These are phyloP conservation scores for Cutaneotrichosporon sp. DNA, from an alignment of 1,284 basidiomycete genomes.

Conservation along the genomic window DNA sequence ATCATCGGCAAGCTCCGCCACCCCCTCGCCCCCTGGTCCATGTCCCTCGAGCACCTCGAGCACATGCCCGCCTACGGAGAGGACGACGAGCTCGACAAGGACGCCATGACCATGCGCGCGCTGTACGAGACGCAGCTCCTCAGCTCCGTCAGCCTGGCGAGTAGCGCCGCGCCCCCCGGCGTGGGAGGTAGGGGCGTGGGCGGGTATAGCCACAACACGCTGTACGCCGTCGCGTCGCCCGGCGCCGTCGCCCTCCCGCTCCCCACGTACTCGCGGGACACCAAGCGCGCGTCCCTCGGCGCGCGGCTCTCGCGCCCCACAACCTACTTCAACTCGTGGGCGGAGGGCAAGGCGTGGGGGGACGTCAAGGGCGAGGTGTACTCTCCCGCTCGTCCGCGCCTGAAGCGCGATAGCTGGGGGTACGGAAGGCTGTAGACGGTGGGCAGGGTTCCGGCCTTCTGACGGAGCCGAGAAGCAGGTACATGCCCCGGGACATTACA, in stretches of 20 bases:
- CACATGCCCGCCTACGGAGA: neutral
- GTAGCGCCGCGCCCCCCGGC: neutral
- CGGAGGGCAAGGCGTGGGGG: neutral
- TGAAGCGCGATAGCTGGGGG: too few relatives aligned
- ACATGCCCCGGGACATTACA: too few relatives aligned
- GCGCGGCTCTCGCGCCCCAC: neutral
- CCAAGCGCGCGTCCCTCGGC: neutral
- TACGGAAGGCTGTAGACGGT: too few relatives aligned
- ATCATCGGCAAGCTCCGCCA: neutral
- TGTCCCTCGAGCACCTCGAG: neutral
- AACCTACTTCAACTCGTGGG: conserved; percentile 2
- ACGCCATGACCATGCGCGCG: neutral
- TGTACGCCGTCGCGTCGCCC: neutral
- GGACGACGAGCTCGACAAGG: neutral
- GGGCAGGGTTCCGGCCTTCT: too few relatives aligned
- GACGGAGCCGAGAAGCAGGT: too few relatives aligned
- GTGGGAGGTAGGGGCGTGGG: neutral
- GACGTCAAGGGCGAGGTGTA: too few relatives aligned
- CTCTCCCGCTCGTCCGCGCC: too few relatives aligned
- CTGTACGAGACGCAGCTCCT: neutral
- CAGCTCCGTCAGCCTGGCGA: neutral
- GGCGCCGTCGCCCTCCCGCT: neutral
- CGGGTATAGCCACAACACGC: neutral
- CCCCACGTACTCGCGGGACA: neutral
- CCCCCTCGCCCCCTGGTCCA: neutral